Evolutionary conservation across 805 yeast species (phyloP).

Genomic region (Metschnikowia bowlesiae): DNA sequence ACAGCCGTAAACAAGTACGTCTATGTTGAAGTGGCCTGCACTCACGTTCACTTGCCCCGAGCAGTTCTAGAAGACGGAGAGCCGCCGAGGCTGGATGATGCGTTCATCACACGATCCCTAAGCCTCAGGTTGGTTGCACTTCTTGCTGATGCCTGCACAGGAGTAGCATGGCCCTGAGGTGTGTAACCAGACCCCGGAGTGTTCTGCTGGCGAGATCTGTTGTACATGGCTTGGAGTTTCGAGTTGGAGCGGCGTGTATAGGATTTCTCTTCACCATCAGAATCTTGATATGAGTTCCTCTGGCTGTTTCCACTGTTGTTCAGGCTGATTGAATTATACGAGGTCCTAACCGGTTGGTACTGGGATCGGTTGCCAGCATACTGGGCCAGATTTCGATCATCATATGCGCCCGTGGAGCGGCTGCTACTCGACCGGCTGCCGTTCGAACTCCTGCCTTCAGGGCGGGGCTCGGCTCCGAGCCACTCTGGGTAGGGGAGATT

Average conservation of each 20-base stretch:
- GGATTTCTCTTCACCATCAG: conserved; percentile 11
- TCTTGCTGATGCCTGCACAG: conserved; percentile 3
- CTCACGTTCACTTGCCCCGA: conserved; percentile 20
- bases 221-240: conserved; percentile 37
- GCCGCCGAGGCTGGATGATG: conserved; percentile 3
- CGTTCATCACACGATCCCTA: conserved; percentile 16
- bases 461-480: conserved; percentile 29
- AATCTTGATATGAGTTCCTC: conserved; percentile 4
- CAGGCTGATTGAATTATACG: conserved; percentile 17
- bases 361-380: conserved; percentile 10
- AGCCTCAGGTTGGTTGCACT: conserved; percentile 16
- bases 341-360: conserved; percentile 26
- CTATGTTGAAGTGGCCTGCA: conserved; percentile 1
- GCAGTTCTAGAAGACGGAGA: conserved; percentile 17
- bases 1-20: not conserved
- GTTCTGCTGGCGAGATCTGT: conserved; percentile 36
- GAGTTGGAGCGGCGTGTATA: conserved; percentile 33
- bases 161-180: conserved; percentile 9
- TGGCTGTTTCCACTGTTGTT: not conserved
- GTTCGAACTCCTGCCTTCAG: not conserved
- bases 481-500: conserved; percentile 40
- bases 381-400: not conserved
- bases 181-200: conserved; percentile 31
- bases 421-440: not conserved
- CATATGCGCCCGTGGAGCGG: not conserved